These are phyloP conservation scores for Clarireedia sp. DNA, from an alignment of 2,329 filamentous ascomycete genomes.

Conservation along the genomic window DNA sequence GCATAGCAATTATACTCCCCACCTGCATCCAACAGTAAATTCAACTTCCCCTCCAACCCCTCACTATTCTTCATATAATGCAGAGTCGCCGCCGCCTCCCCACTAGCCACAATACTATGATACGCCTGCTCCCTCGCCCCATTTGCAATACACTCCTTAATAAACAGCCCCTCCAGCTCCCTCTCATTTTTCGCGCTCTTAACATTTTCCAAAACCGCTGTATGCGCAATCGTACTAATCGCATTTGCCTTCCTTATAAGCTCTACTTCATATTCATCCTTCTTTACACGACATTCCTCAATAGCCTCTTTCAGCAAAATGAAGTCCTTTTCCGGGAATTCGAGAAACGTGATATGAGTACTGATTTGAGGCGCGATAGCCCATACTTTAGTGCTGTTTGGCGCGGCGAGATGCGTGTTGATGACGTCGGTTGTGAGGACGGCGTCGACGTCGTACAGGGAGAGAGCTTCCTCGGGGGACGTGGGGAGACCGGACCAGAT, in stretches of 20 bases:
- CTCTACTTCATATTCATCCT: conserved; percentile 67
- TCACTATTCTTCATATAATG: conserved; percentile 81
- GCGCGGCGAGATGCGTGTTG: conserved; percentile 52
- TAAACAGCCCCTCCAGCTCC: conserved; percentile 74
- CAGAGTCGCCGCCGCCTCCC: conserved; percentile 72
- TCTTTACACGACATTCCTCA: conserved; percentile 60
- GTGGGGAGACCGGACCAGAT: conserved; percentile 90
- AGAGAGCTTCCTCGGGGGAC: conserved; percentile 63
- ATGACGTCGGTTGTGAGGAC: conserved; percentile 67
- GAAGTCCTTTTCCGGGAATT: conserved; percentile 58
- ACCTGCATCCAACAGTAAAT: conserved; percentile 79
- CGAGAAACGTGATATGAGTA: conserved; percentile 61
- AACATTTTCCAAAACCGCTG: conserved; percentile 52
- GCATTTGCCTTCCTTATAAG: conserved; percentile 65
- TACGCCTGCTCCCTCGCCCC: conserved; percentile 82
- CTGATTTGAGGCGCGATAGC: conserved; percentile 74
- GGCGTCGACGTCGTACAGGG: conserved; percentile 73
- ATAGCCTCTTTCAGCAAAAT: conserved; percentile 51
- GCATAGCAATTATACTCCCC: conserved; percentile 68
- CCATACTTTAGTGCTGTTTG: conserved; percentile 45
- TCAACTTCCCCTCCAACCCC: conserved; percentile 60
- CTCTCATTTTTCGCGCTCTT: conserved; percentile 64
- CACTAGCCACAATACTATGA: conserved; percentile 74
- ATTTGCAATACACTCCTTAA: conserved; percentile 66
- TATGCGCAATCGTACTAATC: conserved; percentile 61